Base-by-base conservation (phyloP, 2,329 filamentous ascomycete species). In the Talaromyces verruculosus region DNA sequence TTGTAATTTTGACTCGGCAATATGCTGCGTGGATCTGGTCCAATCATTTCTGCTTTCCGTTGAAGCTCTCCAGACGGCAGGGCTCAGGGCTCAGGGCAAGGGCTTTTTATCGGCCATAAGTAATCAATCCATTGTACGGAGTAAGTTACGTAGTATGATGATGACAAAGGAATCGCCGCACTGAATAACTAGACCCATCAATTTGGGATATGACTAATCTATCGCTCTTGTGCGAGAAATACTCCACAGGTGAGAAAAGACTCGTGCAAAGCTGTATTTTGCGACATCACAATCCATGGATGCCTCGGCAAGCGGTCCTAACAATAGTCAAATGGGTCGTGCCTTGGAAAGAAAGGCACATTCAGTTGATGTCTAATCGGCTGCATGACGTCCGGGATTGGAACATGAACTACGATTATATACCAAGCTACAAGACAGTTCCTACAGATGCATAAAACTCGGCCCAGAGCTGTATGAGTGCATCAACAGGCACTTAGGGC, bases 21-120 rank as follows among this genome's bases (percentile, higher is more conserved):
- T 25, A 35, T 49, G n/a, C 11, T 15, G 33, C 30, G 30, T 3
- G 4, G 17, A 53, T 35, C 30, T 35, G 13, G 51, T 55, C 51
- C 30, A 35, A 55, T 55, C 49, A 8, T n/a, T n/a, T 10, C 11
- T 30, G 7, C 25, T 28, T 17, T 51, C 35, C 15, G 35, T 1
- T 19, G 19, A 13, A 22, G 33, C 33, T 15, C n/a, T 15, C 5
- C 8, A 11, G 30, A 37, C 19, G n/a, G 2, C 55, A 41, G 61
- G 61, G 61, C 35, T 55, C 33, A 63, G 61, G 61, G 61, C 47
- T 28, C n/a, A 47, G 59, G 45, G 45, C 25, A 30, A 53, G 47
- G 45, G 45, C 35, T 61, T 19, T 30, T 13, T 53, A 51, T 51
- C 47, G 25, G 15, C 13, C 25, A 25, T 3, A 22, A 2, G 19